Conservation (phyloP, 2,329 filamentous ascomycete species). For the Dothiorella sarmentorum region DNA sequence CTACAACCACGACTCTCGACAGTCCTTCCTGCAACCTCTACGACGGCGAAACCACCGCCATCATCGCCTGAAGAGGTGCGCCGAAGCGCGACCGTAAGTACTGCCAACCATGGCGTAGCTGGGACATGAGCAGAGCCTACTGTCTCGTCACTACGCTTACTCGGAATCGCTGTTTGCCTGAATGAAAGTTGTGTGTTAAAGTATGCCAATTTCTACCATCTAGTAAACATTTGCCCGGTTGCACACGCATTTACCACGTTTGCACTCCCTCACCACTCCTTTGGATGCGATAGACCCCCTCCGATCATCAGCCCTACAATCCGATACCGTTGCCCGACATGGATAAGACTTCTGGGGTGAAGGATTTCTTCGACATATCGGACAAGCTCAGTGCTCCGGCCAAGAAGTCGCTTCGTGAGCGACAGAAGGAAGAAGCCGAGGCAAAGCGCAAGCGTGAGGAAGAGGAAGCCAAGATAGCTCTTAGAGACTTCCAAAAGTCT, state of each 20-base stretch:
- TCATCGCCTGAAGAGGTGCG: background rate
- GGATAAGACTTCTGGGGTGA: constrained; percentile 10
- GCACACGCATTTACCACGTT: background rate
- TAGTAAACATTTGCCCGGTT: background rate
- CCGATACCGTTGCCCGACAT: background rate
- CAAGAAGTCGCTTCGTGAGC: constrained; percentile 85
- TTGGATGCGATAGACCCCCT: no score
- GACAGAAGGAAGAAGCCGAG: constrained; percentile 83
- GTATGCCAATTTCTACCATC: background rate
- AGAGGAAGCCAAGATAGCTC: constrained; percentile 81
- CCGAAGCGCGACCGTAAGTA: background rate
- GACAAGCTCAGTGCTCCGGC: constrained; percentile 77
- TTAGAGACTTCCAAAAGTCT: constrained; percentile 82
- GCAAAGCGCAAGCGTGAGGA: constrained; percentile 81
- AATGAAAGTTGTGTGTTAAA: background rate
- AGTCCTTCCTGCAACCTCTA: background rate
- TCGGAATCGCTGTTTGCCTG: background rate
- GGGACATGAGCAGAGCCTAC: background rate
- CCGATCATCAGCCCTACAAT: background rate
- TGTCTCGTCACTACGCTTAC: background rate
- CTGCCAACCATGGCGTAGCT: background rate
- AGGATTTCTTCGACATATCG: constrained; percentile 66
- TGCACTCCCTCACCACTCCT: background rate
- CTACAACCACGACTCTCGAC: background rate
- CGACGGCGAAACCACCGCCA: background rate